Conservation (phyloP, 441 rosid genomes). For the Populus tomentosa region DNA sequence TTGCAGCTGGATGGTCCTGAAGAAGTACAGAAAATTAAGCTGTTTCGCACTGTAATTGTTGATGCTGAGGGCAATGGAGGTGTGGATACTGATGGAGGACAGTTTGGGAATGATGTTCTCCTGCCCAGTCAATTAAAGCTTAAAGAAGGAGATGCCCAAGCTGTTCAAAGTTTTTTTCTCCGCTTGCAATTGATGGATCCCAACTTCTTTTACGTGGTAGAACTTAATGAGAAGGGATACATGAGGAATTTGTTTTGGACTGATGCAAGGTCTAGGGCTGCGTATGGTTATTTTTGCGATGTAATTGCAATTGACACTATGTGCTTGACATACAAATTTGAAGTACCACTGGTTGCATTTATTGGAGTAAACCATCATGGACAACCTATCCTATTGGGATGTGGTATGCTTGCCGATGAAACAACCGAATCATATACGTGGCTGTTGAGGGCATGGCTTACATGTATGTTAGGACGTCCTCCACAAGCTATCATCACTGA, state of each 20-base stretch:
- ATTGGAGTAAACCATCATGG: constrained; percentile 49
- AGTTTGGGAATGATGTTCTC: constrained; percentile 5
- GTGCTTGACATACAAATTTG: constrained; percentile 35
- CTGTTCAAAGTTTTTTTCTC: constrained; percentile 37
- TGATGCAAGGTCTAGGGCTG: constrained; percentile 41
- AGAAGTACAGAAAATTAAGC: constrained; percentile 33
- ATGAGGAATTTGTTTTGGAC: constrained; percentile 28
- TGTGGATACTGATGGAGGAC: constrained; percentile 30
- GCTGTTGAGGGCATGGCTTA: constrained; percentile 61
- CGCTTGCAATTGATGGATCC: constrained; percentile 40
- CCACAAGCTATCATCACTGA: constrained; percentile 42
- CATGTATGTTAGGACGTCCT: constrained; percentile 50
- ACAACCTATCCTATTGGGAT: constrained; percentile 34
- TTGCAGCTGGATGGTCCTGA: constrained; percentile 38
- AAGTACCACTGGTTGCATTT: constrained; percentile 44
- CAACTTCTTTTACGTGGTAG: constrained; percentile 45
- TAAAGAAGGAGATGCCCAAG: constrained; percentile 42
- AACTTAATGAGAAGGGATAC: constrained; percentile 42
- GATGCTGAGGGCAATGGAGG: constrained; percentile 31
- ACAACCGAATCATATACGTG: constrained; percentile 39
- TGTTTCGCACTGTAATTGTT: constrained; percentile 41
- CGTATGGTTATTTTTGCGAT: constrained; percentile 43
- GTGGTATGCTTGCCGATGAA: constrained; percentile 44
- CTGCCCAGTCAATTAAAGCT: constrained; percentile 37
- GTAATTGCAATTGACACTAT: constrained; percentile 36